A percentile compares a stretch with the other conserved stretches of the same genome.
phyloP scores from a whole-genome alignment of 495 filamentous ascomycete genomes.

The Penicillium egyptiacum region DNA sequence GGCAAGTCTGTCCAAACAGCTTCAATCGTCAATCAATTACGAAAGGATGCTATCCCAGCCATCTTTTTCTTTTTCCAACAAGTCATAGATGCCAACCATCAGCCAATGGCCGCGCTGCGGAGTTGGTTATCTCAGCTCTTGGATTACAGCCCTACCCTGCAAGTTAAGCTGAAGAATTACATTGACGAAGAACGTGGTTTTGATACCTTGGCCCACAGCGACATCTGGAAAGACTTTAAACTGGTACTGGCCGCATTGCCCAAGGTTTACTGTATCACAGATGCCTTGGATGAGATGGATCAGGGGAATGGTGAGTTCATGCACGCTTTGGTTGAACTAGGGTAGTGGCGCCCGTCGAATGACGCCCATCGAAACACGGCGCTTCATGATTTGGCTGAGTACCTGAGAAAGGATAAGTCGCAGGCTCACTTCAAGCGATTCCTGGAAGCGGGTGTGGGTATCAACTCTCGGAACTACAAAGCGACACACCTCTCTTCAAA shows the following conservation, averaged over 20 bases:
- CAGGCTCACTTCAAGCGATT: constrained; percentile 10
- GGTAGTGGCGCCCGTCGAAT: constrained; percentile 33
- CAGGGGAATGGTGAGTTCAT: constrained; percentile 41
- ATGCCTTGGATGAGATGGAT: constrained; percentile 53
- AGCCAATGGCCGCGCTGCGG: constrained; percentile 38
- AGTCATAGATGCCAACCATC: constrained; percentile 50
- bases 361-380: constrained; percentile 21
- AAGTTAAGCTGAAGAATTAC: constrained; percentile 26
- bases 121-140: constrained; percentile 50
- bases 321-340: constrained; percentile 30
- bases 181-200: neutral
- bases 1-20: constrained; percentile 83
- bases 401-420: neutral
- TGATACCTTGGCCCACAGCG: neutral
- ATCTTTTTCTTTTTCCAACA: constrained; percentile 58
- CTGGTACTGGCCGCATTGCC: constrained; percentile 28
- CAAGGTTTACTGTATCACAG: constrained; percentile 45
- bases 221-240: constrained; percentile 27
- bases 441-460: constrained; percentile 12
- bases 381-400: constrained; percentile 17
- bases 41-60: constrained; percentile 32
- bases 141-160: constrained; percentile 38
- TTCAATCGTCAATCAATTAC: constrained; percentile 38
- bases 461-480: constrained; percentile 18
- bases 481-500: constrained; percentile 15